phyloP scores from a whole-genome alignment of 768 basidiomycete genomes.

The Chalciporus chontae region DNA sequence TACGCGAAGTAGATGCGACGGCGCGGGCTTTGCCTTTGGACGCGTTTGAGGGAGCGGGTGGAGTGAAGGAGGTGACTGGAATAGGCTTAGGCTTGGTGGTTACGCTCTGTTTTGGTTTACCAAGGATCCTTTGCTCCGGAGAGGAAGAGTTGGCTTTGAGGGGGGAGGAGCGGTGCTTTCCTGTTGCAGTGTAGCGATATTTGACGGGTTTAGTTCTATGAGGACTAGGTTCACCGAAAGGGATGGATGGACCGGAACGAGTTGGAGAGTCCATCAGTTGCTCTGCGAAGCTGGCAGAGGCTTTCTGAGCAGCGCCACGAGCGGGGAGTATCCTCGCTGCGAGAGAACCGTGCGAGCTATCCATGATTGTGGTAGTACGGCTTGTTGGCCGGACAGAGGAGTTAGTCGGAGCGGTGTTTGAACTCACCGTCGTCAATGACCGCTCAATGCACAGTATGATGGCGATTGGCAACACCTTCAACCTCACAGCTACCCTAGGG shows the following conservation, averaged over 20 bases:
- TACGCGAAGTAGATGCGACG: constrained; percentile 21
- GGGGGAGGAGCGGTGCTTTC: constrained; percentile 33
- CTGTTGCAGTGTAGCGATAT: constrained; percentile 31
- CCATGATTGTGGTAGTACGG: constrained; percentile 5
- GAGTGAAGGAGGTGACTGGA: constrained; percentile 5
- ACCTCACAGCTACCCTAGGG: too few species aligned
- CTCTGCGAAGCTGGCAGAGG: constrained; percentile 30
- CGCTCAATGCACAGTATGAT: too few species aligned
- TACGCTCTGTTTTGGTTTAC: constrained; percentile 12
- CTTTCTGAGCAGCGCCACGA: constrained; percentile 34
- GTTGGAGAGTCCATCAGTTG: constrained; percentile 29
- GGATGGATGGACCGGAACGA: constrained; percentile 18
- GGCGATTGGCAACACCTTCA: too few species aligned
- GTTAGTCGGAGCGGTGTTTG: too few species aligned
- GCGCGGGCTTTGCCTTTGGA: constrained; percentile 7
- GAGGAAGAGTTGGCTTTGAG: constrained; percentile 31
- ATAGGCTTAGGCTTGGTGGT: constrained; percentile 4
- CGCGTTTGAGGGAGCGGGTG: constrained; percentile 11
- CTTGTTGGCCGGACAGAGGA: not conserved
- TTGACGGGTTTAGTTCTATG: constrained; percentile 27
- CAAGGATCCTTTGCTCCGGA: constrained; percentile 18
- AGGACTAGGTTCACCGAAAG: constrained; percentile 23
- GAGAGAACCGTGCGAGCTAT: not conserved
- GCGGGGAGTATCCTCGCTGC: constrained; percentile 19
- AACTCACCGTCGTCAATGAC: too few species aligned